Evolutionary conservation across 2,329 filamentous ascomycete genomes (phyloP), one percentile per base, ranked within the genome.

Genomic region (Fusarium sp.): DNA sequence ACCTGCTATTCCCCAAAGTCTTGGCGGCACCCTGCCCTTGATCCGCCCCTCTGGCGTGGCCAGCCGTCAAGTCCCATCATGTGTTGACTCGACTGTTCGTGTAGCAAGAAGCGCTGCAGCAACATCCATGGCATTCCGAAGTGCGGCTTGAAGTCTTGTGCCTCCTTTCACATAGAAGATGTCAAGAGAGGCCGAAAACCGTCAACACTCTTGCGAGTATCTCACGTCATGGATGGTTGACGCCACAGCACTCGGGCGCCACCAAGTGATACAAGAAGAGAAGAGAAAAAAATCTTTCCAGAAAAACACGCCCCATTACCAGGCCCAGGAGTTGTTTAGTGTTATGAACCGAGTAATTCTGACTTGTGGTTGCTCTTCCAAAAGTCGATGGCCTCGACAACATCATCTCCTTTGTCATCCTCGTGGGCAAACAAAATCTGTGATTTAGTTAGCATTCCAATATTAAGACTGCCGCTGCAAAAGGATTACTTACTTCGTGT

Each of bases 381-480:
- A 84, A 99, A 99, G 82, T 99, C 96, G 77, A 99, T 89, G 67
- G 93, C 94, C 74, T 96, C 94, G 69, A 99, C 92, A 54, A 97
- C 90, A 78, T 99, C 96, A 78, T 97, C 93, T 73, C 96, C 95
- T 70, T 89, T 85, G 79, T 99, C 96, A 77, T 98, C 95, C 84
- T 99, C 96, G 79, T 98, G 98, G 50, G 96, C 95, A 81, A 98
- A 98, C 54, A 99, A 82, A 74, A 99, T 98, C 96, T 99, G 42
- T 23, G 10, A 25, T 44, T n/a, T 21, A 30, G 57, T 76, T 61
- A 75, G 57, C n/a, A 26, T 43, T 30, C 19, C 37, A 11, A 8
- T 26, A 21, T 14, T 18, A 11, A n/a, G n/a, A 28, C 25, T 6
- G n/a, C 14, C 8, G 6, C 28, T 30, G 7, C 4, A 30, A 21